These are phyloP conservation scores for Ephemerocybe angulata DNA, from an alignment of 768 basidiomycete genomes.

Conservation along the genomic window DNA sequence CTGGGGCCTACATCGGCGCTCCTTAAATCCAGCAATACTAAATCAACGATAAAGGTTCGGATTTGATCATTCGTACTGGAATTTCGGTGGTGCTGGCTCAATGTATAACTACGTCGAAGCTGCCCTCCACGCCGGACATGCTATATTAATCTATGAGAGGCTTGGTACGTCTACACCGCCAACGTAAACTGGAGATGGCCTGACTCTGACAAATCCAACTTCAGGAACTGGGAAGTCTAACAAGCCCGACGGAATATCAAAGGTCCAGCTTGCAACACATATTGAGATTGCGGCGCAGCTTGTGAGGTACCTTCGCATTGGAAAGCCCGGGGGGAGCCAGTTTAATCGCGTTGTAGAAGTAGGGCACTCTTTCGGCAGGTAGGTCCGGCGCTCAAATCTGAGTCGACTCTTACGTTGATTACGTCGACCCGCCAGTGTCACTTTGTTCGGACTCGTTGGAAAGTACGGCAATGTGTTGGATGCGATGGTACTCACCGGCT, in stretches of 20 bases:
- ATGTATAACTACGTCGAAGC: constrained; percentile 19
- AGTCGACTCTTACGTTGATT: too few species aligned
- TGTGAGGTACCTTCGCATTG: constrained; percentile 12
- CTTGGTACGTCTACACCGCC: constrained; percentile 21
- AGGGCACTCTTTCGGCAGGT: constrained; percentile 25
- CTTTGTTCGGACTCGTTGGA: constrained; percentile 14
- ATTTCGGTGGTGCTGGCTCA: constrained; percentile 15
- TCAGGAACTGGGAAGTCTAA: constrained; percentile 21
- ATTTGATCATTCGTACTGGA: constrained; percentile 23
- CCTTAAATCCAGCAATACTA: too few species aligned
- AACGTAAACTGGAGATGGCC: too few species aligned
- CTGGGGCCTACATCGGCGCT: too few species aligned
- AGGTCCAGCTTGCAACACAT: constrained; percentile 19
- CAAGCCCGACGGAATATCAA: constrained; percentile 22
- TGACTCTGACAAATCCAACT: too few species aligned
- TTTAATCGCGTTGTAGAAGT: constrained; percentile 17
- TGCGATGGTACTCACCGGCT: constrained; percentile 19
- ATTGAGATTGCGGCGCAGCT: constrained; percentile 17
- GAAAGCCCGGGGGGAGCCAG: background rate
- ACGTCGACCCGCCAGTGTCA: constrained; percentile 10
- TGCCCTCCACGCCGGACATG: constrained; percentile 15
- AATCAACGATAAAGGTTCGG: too few species aligned
- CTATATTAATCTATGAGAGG: constrained; percentile 19
- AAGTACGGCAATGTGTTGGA: constrained; percentile 16
- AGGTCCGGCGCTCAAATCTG: too few species aligned